phyloP scores from a whole-genome alignment of 495 filamentous ascomycete genomes.

The Podospora sp. region DNA sequence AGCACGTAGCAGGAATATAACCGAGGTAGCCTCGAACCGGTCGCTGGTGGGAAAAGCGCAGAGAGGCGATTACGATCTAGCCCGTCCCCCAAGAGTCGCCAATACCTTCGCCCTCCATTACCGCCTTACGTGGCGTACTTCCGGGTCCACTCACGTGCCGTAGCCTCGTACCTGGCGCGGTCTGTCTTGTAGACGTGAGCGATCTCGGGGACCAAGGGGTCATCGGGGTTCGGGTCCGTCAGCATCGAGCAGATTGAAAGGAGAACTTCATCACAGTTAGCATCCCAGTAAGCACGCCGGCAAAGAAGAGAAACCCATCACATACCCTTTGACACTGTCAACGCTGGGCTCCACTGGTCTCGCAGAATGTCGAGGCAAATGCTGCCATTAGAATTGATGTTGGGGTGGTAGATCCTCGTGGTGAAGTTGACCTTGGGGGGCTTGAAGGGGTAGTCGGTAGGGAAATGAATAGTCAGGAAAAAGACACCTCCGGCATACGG shows the following conservation, averaged over 20 bases:
- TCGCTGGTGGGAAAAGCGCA: background rate
- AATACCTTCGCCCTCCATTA: constrained; percentile 3
- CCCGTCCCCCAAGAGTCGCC: constrained; percentile 16
- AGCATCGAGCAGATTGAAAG: constrained; percentile 99
- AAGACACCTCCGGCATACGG: constrained; percentile 98
- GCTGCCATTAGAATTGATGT: constrained; percentile 99
- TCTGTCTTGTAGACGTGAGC: constrained; percentile 99
- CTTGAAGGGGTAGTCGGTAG: constrained; percentile 99
- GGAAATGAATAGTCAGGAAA: constrained; percentile 98
- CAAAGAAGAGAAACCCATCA: background rate
- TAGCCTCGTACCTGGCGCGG: constrained; percentile 90
- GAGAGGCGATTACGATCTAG: constrained; percentile 18
- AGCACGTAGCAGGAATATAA: background rate
- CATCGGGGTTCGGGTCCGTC: constrained; percentile 98
- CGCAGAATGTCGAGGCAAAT: constrained; percentile 98
- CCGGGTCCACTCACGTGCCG: constrained; percentile 96
- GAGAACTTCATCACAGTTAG: constrained; percentile 62
- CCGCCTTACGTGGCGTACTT: constrained; percentile 85
- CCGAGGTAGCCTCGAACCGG: background rate
- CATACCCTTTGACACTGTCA: constrained; percentile 97
- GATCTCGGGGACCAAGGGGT: constrained; percentile 97
- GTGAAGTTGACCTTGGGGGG: constrained; percentile 99
- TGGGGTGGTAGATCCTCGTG: constrained; percentile 98
- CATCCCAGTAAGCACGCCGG: no score
- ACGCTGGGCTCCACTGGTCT: constrained; percentile 98